Conservation (phyloP, 805 yeast genomes). For the Maudiozyma saulgeensis region DNA sequence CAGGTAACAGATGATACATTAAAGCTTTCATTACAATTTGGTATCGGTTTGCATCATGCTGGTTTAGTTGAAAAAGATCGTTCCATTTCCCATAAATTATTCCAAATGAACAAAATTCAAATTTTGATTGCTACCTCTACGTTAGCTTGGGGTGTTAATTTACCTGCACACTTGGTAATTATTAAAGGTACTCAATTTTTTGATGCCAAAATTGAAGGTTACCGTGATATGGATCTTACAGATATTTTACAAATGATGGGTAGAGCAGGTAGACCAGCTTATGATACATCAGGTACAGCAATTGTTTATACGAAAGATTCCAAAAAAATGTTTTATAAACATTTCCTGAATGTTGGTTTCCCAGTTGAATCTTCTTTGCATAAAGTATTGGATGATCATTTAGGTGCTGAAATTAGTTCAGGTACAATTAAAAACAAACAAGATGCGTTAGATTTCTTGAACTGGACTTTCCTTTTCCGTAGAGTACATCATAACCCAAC, state of each 20-base stretch:
- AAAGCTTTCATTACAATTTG: slow-evolving; percentile 57
- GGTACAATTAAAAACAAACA: slow-evolving; percentile 89
- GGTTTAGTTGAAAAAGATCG: slow-evolving; percentile 89
- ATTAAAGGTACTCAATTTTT: slow-evolving; percentile 95
- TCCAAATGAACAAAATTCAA: slow-evolving; percentile 71
- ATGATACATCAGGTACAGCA: slow-evolving; percentile 88
- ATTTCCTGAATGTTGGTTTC: slow-evolving; percentile 83
- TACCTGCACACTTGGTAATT: slow-evolving; percentile 97
- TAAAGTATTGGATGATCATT: slow-evolving; percentile 75
- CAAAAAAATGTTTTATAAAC: slow-evolving; percentile 74
- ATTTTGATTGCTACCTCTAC: slow-evolving; percentile 95
- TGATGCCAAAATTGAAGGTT: slow-evolving; percentile 90
- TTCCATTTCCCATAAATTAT: slow-evolving; percentile 78
- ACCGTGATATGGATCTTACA: slow-evolving; percentile 83
- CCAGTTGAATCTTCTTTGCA: slow-evolving; percentile 85
- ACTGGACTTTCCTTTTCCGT: slow-evolving; percentile 88
- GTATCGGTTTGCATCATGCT: slow-evolving; percentile 95
- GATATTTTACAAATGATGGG: slow-evolving; percentile 98
- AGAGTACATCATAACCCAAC: slow-evolving; percentile 92
- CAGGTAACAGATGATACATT: slow-evolving; percentile 84
- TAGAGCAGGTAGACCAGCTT: slow-evolving; percentile 98
- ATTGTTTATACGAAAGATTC: slow-evolving; percentile 78
- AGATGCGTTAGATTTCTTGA: slow-evolving; percentile 92
- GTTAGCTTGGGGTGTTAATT: slow-evolving; percentile 97
- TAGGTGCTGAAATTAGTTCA: slow-evolving; percentile 90